phyloP scores from a whole-genome alignment of 768 basidiomycete genomes.

The Ephemerocybe angulata region DNA sequence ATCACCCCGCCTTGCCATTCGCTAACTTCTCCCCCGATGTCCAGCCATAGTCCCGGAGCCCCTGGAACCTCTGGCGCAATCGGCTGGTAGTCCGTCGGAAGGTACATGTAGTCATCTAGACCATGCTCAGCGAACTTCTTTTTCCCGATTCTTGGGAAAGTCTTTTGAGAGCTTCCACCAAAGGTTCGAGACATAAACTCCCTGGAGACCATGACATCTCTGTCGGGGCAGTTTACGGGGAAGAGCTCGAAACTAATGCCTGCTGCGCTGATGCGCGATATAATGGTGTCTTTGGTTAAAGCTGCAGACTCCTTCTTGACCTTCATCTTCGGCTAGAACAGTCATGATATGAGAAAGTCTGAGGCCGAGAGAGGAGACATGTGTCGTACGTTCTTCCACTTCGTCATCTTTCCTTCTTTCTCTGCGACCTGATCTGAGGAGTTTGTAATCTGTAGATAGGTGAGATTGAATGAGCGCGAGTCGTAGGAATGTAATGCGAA shows the following conservation, averaged over 20 bases:
- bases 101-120: constrained; percentile 27
- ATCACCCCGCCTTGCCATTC: background rate
- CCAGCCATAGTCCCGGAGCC: constrained; percentile 21
- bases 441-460: too few species aligned
- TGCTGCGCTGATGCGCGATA: background rate
- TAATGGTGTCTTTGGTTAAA: background rate
- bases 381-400: background rate
- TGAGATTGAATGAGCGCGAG: too few species aligned
- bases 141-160: constrained; percentile 15
- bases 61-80: constrained; percentile 28
- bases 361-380: background rate
- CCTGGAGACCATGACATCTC: constrained; percentile 8
- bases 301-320: background rate
- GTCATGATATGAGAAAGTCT: background rate
- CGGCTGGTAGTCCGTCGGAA: constrained; percentile 21
- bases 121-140: constrained; percentile 20
- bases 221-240: background rate
- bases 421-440: too few species aligned
- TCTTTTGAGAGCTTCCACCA: constrained; percentile 21
- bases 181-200: constrained; percentile 20
- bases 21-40: background rate
- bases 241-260: background rate
- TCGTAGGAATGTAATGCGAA: too few species aligned
- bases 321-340: background rate
- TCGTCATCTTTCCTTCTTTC: background rate